Percentiles rank a stretch among this genome's conserved stretches.
phyloP scores from a whole-genome alignment of 345 rosid species.

The Hibiscus syriacus region DNA sequence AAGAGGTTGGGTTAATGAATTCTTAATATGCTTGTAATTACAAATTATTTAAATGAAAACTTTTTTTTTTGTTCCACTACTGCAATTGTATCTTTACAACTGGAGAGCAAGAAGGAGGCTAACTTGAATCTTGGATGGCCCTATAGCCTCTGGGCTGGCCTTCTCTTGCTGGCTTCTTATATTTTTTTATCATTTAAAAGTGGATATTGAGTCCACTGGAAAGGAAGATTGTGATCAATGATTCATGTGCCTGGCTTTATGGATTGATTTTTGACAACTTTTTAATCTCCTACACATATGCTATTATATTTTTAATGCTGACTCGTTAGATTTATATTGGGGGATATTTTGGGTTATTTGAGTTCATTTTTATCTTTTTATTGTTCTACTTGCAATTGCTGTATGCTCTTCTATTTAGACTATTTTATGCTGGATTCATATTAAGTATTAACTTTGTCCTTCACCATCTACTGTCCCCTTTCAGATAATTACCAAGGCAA shows the following conservation, averaged over 20 bases:
- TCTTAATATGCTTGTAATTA: background rate
- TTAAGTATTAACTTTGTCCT: background rate
- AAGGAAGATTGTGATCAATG: background rate
- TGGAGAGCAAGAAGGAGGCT: background rate
- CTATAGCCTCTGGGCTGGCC: background rate
- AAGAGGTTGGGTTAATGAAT: background rate
- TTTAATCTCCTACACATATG: background rate
- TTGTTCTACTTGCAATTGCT: background rate
- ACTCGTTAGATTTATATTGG: slow-evolving; percentile 3
- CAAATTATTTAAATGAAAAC: background rate
- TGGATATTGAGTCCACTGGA: background rate
- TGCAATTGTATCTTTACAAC: background rate
- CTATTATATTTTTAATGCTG: background rate
- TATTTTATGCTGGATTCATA: background rate
- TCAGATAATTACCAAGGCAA: slow-evolving; percentile 9
- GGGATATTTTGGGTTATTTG: background rate
- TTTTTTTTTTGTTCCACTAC: too few relatives aligned
- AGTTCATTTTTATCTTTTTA: background rate
- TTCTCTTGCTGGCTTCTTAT: background rate
- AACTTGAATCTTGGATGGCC: background rate
- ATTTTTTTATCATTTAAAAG: background rate
- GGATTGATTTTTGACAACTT: background rate
- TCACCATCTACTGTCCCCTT: slow-evolving; percentile 2
- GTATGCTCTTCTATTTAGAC: background rate
- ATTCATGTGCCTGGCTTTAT: background rate